A percentile compares a stretch with the other conserved stretches of the same genome.
Conservation (phyloP, 2,329 filamentous ascomycete species). For the Coleophoma eucalyptorum region DNA sequence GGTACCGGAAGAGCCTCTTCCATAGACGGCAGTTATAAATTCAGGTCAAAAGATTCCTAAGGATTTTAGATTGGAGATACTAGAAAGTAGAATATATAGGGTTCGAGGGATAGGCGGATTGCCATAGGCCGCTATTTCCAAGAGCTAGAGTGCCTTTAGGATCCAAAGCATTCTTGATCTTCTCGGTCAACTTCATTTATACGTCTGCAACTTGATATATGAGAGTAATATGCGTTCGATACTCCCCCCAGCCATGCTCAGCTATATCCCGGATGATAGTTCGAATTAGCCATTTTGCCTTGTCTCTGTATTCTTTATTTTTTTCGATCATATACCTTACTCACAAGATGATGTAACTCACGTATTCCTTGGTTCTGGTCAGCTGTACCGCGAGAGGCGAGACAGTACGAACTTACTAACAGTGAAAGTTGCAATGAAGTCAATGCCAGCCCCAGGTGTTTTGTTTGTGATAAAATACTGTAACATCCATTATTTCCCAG, state of each 20-base stretch:
- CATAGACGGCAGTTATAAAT: no score
- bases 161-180: slow-evolving; percentile 41
- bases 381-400: no score
- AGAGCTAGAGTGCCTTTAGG: slow-evolving; percentile 41
- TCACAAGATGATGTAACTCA: slow-evolving; percentile 53
- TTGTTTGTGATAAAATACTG: slow-evolving; percentile 38
- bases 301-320: slow-evolving; percentile 33
- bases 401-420: no score
- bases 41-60: no score
- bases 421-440: slow-evolving; percentile 46
- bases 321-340: slow-evolving; percentile 46
- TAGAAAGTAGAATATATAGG: no score
- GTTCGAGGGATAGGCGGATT: no score
- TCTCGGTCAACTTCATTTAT: slow-evolving; percentile 38
- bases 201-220: slow-evolving; percentile 41
- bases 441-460: slow-evolving; percentile 39
- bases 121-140: slow-evolving; percentile 40
- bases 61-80: no score
- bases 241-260: slow-evolving; percentile 38
- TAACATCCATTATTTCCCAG: slow-evolving; percentile 39
- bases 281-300: slow-evolving; percentile 33
- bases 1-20: no score
- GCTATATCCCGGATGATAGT: slow-evolving; percentile 36
- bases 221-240: slow-evolving; percentile 40
- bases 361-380: slow-evolving; percentile 32